Conservation (phyloP, 495 filamentous ascomycete genomes). For the Penicillium ochrochloron region DNA sequence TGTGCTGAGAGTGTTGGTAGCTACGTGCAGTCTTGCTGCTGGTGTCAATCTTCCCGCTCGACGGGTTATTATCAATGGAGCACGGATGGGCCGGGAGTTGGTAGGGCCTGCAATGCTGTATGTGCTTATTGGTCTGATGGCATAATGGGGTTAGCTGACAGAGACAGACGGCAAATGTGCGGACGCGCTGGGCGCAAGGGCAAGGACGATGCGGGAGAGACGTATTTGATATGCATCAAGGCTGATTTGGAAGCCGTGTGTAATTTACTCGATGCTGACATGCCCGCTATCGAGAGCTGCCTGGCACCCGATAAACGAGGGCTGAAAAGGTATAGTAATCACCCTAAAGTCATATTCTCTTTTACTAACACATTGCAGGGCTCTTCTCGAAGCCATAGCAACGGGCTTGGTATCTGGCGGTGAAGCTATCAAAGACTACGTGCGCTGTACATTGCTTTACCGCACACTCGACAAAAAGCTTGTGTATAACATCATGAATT, state of each 20-base stretch:
- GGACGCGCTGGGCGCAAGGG: constrained; percentile 83
- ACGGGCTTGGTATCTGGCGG: constrained; percentile 71
- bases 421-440: constrained; percentile 72
- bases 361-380: constrained; percentile 47
- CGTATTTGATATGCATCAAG: constrained; percentile 75
- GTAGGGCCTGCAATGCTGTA: constrained; percentile 78
- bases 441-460: constrained; percentile 69
- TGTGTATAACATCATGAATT: constrained; percentile 58
- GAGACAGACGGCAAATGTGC: constrained; percentile 74
- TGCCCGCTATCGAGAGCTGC: constrained; percentile 73
- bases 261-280: constrained; percentile 72
- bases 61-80: constrained; percentile 78
- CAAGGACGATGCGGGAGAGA: constrained; percentile 81
- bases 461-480: constrained; percentile 60
- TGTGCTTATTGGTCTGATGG: constrained; percentile 18
- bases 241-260: constrained; percentile 71
- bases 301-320: constrained; percentile 70
- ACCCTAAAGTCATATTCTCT: not conserved
- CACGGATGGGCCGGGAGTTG: constrained; percentile 76
- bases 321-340: constrained; percentile 59
- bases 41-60: constrained; percentile 80
- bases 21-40: constrained; percentile 83
- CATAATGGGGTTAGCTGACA: constrained; percentile 7
- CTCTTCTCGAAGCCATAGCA: constrained; percentile 75
- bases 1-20: constrained; percentile 71